Percentiles rank a stretch among this genome's conserved stretches.
phyloP scores from a whole-genome alignment of 805 yeast species.

The Wickerhamiella allomyrinae region DNA sequence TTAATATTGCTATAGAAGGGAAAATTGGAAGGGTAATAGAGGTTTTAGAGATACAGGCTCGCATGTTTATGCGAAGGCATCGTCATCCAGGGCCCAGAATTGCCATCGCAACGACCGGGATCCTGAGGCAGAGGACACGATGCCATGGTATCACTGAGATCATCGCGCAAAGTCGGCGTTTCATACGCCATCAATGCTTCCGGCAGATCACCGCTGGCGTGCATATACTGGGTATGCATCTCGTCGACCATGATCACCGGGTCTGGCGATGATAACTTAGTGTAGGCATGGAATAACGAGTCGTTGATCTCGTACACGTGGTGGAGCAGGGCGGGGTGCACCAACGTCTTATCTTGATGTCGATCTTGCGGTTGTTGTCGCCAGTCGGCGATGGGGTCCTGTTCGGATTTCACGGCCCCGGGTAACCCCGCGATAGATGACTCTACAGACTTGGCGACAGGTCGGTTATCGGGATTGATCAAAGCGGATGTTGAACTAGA shows the following conservation, averaged over 20 bases:
- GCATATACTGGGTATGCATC: not conserved
- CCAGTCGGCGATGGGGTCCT: not conserved
- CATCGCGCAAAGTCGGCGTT: not conserved
- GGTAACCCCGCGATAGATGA: too few species aligned
- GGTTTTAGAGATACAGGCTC: not conserved
- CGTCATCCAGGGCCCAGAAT: not conserved
- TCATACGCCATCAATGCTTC: not conserved
- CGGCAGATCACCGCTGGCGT: not conserved
- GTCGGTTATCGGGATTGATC: too few species aligned
- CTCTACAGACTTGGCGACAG: too few species aligned
- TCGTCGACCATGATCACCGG: not conserved
- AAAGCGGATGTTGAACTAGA: too few species aligned
- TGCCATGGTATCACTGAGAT: not conserved
- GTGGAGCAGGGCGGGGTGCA: not conserved
- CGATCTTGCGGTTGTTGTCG: not conserved
- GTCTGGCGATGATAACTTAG: not conserved
- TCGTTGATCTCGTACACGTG: not conserved
- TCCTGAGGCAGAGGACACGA: not conserved
- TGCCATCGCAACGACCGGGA: not conserved
- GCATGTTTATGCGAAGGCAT: not conserved
- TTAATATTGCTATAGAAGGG: too few species aligned
- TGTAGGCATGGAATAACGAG: not conserved
- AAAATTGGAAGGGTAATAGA: too few species aligned
- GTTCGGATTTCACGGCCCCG: too few species aligned
- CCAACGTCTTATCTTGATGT: not conserved